Conservation (phyloP, 2,329 filamentous ascomycete species). For the Colletotrichum costaricense region DNA sequence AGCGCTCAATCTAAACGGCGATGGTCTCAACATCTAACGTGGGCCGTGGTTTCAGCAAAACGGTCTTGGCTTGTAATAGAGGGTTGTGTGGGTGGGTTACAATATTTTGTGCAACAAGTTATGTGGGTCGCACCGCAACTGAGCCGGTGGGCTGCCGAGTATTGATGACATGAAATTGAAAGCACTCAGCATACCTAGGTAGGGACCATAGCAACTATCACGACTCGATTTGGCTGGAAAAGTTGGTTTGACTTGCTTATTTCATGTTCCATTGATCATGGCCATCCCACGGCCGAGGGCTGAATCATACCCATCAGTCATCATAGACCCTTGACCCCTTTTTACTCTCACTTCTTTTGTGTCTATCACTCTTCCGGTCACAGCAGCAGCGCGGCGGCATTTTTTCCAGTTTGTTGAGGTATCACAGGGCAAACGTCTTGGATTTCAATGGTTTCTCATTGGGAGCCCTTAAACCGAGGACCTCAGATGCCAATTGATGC, state of each 20-base stretch:
- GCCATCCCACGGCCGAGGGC: slow-evolving; percentile 32
- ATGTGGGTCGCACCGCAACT: not conserved
- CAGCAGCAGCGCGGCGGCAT: slow-evolving; percentile 18
- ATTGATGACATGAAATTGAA: too few relatives aligned
- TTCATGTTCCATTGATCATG: slow-evolving; percentile 36
- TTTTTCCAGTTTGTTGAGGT: slow-evolving; percentile 24
- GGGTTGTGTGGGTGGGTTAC: not conserved
- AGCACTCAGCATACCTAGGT: not conserved
- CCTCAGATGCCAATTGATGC: slow-evolving; percentile 58
- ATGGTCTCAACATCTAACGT: not conserved
- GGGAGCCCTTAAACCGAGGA: slow-evolving; percentile 47
- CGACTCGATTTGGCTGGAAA: not conserved
- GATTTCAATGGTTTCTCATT: slow-evolving; percentile 49
- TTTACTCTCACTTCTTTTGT: not conserved
- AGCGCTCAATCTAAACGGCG: not conserved
- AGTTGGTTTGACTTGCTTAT: slow-evolving; percentile 29
- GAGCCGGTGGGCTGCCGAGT: too few relatives aligned
- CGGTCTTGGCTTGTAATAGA: not conserved
- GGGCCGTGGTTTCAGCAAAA: not conserved
- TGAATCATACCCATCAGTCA: slow-evolving; percentile 32
- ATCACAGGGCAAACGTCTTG: slow-evolving; percentile 34
- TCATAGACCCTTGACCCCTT: slow-evolving; percentile 24
- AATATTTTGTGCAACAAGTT: not conserved
- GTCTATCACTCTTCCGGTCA: slow-evolving; percentile 27
- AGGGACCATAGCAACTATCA: not conserved